phyloP scores from a whole-genome alignment of 345 rosid genomes.

The Limnanthes douglasii region DNA sequence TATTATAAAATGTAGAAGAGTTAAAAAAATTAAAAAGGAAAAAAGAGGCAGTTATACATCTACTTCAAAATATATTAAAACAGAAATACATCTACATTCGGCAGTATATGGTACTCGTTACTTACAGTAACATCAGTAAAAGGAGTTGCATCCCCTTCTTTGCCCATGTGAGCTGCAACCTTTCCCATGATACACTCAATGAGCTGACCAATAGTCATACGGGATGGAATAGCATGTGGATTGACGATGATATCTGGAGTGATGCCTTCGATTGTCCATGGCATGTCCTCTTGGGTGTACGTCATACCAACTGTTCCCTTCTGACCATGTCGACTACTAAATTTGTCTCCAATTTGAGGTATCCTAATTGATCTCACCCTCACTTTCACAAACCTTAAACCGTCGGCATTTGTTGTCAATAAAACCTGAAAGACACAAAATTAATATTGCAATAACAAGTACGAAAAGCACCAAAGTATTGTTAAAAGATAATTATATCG shows the following conservation, averaged over 20 bases:
- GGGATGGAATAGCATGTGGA: constrained; percentile 99
- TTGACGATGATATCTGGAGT: constrained; percentile 90
- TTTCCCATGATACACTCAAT: constrained; percentile 99
- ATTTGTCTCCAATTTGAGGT: constrained; percentile 97
- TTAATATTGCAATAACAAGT: neutral
- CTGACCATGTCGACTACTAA: constrained; percentile 98
- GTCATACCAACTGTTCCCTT: constrained; percentile 99
- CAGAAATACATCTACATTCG: no score
- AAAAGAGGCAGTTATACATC: no score
- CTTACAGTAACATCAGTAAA: constrained; percentile 97
- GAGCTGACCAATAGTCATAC: constrained; percentile 98
- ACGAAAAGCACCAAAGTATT: constrained; percentile 4
- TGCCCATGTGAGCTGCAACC: constrained; percentile 99
- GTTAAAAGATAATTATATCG: neutral
- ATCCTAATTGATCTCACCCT: constrained; percentile 92
- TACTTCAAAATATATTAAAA: no score
- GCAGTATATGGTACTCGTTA: no score
- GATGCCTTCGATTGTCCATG: constrained; percentile 95
- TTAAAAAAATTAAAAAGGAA: no score
- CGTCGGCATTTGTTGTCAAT: constrained; percentile 96
- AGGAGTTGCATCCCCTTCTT: constrained; percentile 99
- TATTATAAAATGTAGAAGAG: no score
- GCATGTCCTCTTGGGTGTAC: constrained; percentile 98
- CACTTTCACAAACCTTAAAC: constrained; percentile 94
- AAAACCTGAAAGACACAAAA: constrained; percentile 47